Base-by-base conservation (phyloP, 2,329 filamentous ascomycete species). In the Aspergillus novoparasiticus region DNA sequence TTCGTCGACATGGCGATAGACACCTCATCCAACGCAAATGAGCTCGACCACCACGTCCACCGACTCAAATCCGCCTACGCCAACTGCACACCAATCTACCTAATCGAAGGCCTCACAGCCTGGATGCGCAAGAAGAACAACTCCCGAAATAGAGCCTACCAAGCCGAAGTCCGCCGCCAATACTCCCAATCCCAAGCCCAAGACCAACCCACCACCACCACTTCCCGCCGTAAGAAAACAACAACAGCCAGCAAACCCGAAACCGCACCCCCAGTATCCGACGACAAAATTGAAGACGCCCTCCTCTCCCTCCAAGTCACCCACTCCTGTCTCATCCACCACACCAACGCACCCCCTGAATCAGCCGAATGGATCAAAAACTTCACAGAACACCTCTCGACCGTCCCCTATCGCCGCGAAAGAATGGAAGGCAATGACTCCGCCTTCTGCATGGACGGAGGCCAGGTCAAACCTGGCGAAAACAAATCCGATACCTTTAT, bases 311-410 rank as follows among this genome's bases (percentile, higher is more conserved):
- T 94, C 5, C 91, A 94, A 74, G 83, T 94, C 6, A 76, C 85
- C 28, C 88, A 94, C 75, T 80, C 81, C 6, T 86, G 86, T 26
- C 79, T 92, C 4, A 87, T 94, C 51, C 90, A 93, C 73, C 90
- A 94, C 73, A 91, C 89, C 1, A 77, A 76, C 16, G 77, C 80
- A 2, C 71, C 84, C 0, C 72, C 85, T 0, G 89, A 93, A 70
- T 91, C 90, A 1, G 89, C 90, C 2, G 85, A 89, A 68, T 92
- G 90, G 89, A 87, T 94, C 34, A 81, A 84, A 34, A 82, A 85
- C 39, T 92, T 94, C 70, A 94, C 92, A 0, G 89, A 93, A 71
- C 89, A 94, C 73, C 88, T 94, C 56, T 90, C 90, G 9, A 91
- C 89, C 1, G 87, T 90, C 26, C 91, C 90, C 0, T 94, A 94